A percentile compares a stretch with the other conserved stretches of the same genome.
Conservation (phyloP, 2,329 filamentous ascomycete species). For the Cladosporium austrohemisphaericum region DNA sequence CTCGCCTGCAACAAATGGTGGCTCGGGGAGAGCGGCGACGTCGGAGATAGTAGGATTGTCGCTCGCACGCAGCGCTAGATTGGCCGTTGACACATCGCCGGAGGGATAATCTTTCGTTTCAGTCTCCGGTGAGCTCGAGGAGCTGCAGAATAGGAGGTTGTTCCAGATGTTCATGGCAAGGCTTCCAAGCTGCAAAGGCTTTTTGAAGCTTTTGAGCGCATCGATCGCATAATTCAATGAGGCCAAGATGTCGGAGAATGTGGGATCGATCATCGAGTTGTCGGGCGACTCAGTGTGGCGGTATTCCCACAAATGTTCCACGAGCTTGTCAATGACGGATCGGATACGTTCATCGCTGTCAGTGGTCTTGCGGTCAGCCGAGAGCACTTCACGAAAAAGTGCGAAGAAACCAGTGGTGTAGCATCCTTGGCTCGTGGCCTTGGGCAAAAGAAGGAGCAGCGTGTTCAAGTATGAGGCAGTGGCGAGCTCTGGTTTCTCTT, state of each 20-base stretch:
- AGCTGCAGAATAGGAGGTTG: slow-evolving; percentile 26
- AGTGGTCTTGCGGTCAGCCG: slow-evolving; percentile 5
- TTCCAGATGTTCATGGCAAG: slow-evolving; percentile 25
- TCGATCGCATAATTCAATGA: slow-evolving; percentile 36
- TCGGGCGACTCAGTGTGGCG: slow-evolving; percentile 25
- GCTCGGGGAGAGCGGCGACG: too few relatives aligned
- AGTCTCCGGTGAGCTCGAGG: not conserved
- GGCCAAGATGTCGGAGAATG: slow-evolving; percentile 34
- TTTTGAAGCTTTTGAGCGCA: slow-evolving; percentile 29
- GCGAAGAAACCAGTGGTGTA: slow-evolving; percentile 23
- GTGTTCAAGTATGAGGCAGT: slow-evolving; percentile 24
- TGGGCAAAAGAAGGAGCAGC: slow-evolving; percentile 20
- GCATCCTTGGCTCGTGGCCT: slow-evolving; percentile 17
- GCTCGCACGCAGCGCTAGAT: not conserved
- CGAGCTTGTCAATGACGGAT: slow-evolving; percentile 20
- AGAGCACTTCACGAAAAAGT: slow-evolving; percentile 11
- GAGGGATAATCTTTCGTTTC: not conserved
- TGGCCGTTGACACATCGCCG: not conserved
- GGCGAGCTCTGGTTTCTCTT: slow-evolving; percentile 20
- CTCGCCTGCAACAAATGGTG: too few relatives aligned
- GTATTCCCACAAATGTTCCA: slow-evolving; percentile 20
- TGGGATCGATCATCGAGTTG: slow-evolving; percentile 22
- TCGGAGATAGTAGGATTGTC: too few relatives aligned
- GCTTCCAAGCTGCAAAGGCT: slow-evolving; percentile 24
- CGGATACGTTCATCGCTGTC: slow-evolving; percentile 22